phyloP scores from a whole-genome alignment of 371 early-diverging fungal genomes.

The Dentiscutata heterogama region DNA sequence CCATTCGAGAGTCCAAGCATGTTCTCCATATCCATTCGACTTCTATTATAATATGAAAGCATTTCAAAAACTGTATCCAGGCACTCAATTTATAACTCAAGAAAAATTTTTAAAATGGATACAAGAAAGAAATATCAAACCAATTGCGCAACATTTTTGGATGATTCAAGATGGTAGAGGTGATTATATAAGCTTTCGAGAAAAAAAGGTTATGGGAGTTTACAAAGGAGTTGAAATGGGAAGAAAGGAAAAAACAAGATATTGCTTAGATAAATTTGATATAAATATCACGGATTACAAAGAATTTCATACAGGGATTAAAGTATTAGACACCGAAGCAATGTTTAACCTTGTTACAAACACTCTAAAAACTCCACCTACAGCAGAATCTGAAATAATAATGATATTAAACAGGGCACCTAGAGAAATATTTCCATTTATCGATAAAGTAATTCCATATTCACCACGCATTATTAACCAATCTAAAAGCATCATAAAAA shows the following conservation, averaged over 20 bases:
- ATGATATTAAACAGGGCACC: slow-evolving; percentile 7
- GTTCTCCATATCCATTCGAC: slow-evolving; percentile 26
- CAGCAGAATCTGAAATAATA: slow-evolving; percentile 15
- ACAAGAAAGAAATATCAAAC: slow-evolving; percentile 12
- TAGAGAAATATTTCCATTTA: slow-evolving; percentile 4
- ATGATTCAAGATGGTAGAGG: slow-evolving; percentile 21
- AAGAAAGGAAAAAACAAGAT: background rate
- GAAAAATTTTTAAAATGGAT: slow-evolving; percentile 37
- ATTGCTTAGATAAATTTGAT: background rate
- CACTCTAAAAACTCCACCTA: slow-evolving; percentile 2
- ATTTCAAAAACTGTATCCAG: background rate
- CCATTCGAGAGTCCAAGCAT: slow-evolving; percentile 27
- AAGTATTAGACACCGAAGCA: background rate
- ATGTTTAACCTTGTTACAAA: background rate
- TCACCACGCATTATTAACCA: slow-evolving; percentile 11
- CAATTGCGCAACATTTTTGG: slow-evolving; percentile 6
- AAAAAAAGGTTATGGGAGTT: background rate
- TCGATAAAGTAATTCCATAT: slow-evolving; percentile 20
- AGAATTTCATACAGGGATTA: slow-evolving; percentile 9
- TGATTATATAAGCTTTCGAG: background rate
- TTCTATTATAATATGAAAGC: slow-evolving; percentile 41
- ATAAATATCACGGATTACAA: background rate
- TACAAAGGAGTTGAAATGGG: background rate
- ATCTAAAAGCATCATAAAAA: background rate
- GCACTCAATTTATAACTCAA: slow-evolving; percentile 39